phyloP scores from a whole-genome alignment of 2,329 filamentous ascomycete species.

The Tolypocladium endophyticum region DNA sequence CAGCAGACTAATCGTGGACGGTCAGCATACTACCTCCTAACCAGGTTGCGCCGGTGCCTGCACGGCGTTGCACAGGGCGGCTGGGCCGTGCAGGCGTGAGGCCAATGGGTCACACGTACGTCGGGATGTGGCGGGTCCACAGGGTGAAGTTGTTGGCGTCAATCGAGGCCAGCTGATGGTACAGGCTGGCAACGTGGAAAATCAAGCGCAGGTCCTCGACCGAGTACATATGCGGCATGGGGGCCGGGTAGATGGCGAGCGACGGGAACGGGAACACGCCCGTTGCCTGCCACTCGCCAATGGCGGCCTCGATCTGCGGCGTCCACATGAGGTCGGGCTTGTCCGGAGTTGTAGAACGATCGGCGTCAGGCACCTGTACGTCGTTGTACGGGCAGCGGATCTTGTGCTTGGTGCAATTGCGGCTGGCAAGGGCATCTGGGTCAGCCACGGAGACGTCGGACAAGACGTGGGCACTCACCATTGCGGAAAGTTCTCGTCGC shows the following conservation, averaged over 20 bases:
- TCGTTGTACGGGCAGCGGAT: conserved; percentile 98
- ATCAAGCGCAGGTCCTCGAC: conserved; percentile 77
- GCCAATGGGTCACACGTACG: conserved; percentile 46
- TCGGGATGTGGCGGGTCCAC: conserved; percentile 88
- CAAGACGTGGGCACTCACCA: conserved; percentile 49
- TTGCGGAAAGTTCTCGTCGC: conserved; percentile 95
- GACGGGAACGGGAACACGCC: conserved; percentile 79
- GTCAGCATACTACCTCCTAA: neutral
- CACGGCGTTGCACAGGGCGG: conserved; percentile 6
- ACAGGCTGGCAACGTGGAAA: conserved; percentile 80
- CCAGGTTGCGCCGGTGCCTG: neutral
- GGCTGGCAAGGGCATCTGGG: conserved; percentile 39
- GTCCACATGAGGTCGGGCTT: conserved; percentile 73
- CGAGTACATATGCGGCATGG: conserved; percentile 61
- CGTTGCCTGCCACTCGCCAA: conserved; percentile 75
- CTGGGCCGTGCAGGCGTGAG: neutral
- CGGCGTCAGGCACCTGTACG: conserved; percentile 53
- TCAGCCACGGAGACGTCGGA: neutral
- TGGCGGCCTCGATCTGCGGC: conserved; percentile 69
- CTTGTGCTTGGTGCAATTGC: conserved; percentile 98
- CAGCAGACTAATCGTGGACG: conserved; percentile 31
- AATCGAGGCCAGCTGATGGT: conserved; percentile 67
- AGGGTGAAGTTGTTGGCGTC: conserved; percentile 77
- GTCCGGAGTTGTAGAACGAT: conserved; percentile 49
- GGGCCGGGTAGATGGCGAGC: conserved; percentile 64